Evolutionary conservation across 2,329 filamentous ascomycete species (phyloP).

Genomic region (Trichophyton verrucosum): DNA sequence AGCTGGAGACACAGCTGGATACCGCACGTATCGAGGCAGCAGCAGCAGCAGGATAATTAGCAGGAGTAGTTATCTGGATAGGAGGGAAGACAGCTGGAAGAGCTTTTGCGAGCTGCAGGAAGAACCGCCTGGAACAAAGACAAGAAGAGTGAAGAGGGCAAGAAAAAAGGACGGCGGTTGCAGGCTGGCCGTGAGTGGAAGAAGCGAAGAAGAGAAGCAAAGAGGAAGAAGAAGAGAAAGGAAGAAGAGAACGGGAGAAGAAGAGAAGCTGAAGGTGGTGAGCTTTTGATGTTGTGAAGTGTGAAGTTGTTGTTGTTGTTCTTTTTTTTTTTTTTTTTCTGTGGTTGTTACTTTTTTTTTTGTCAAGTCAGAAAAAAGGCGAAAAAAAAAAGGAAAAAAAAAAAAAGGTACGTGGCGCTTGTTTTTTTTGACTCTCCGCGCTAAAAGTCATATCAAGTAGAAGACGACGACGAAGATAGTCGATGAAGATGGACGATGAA

Average conservation of each 20-base stretch:
- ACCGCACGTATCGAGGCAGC: no score
- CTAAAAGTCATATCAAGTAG: neutral
- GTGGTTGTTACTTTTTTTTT: neutral
- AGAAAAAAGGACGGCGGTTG: conserved; percentile 1
- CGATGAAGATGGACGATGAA: neutral
- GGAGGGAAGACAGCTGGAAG: neutral
- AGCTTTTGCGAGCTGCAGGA: conserved; percentile 7
- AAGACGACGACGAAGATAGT: neutral
- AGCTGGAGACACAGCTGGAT: neutral
- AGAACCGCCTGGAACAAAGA: conserved; percentile 11
- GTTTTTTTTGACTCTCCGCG: neutral
- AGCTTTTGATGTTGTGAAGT: neutral
- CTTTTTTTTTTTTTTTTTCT: neutral
- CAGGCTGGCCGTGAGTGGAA: neutral
- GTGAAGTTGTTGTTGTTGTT: neutral
- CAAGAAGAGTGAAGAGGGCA: conserved; percentile 11
- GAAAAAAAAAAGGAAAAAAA: neutral
- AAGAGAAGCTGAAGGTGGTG: neutral
- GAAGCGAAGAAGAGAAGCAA: neutral
- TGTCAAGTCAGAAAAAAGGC: neutral
- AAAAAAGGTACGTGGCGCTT: neutral
- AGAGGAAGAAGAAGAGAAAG: conserved; percentile 10
- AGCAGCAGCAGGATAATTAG: no score
- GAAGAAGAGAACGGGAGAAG: neutral
- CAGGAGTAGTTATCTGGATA: neutral